These are phyloP conservation scores for Heteromeles arbutifolia DNA, from an alignment of 306 rosid species.

Conservation along the genomic window DNA sequence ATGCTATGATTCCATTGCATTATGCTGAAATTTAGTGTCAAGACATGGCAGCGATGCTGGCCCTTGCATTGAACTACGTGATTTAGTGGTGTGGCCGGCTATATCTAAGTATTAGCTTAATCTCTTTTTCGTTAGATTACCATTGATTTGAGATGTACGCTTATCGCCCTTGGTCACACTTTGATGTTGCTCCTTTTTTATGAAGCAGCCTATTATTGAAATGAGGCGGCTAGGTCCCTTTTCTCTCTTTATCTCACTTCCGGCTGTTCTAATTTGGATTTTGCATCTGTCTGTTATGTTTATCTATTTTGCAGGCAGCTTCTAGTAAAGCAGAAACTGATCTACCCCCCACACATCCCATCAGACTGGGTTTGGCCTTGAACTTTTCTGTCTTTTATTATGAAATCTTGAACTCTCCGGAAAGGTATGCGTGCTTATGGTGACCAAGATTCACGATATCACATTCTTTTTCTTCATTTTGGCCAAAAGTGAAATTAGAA, in stretches of 20 bases:
- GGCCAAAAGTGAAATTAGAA: not conserved
- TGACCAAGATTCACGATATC: not conserved
- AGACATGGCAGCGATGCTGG: not conserved
- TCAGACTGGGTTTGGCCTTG: conserved; percentile 27
- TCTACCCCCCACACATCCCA: conserved; percentile 17
- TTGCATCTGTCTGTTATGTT: not conserved
- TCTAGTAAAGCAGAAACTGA: conserved; percentile 41
- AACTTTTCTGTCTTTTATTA: conserved; percentile 28
- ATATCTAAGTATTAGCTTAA: not conserved
- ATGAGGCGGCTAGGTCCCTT: not conserved
- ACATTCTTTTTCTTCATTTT: not conserved
- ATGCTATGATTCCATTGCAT: not conserved
- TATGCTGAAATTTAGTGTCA: not conserved
- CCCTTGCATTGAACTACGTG: no score
- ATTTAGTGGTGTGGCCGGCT: not conserved
- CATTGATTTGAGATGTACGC: not conserved
- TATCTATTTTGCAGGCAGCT: conserved; percentile 33
- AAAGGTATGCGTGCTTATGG: conserved; percentile 7
- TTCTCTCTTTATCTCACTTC: not conserved
- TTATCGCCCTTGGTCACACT: not conserved
- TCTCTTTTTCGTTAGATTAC: not conserved
- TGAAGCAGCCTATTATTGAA: not conserved
- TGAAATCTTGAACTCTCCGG: conserved; percentile 26
- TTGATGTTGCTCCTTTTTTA: not conserved
- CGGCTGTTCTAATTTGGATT: not conserved